These are phyloP conservation scores for Purpureocillium takamizusanense DNA, from an alignment of 2,329 filamentous ascomycete species.

Conservation along the genomic window DNA sequence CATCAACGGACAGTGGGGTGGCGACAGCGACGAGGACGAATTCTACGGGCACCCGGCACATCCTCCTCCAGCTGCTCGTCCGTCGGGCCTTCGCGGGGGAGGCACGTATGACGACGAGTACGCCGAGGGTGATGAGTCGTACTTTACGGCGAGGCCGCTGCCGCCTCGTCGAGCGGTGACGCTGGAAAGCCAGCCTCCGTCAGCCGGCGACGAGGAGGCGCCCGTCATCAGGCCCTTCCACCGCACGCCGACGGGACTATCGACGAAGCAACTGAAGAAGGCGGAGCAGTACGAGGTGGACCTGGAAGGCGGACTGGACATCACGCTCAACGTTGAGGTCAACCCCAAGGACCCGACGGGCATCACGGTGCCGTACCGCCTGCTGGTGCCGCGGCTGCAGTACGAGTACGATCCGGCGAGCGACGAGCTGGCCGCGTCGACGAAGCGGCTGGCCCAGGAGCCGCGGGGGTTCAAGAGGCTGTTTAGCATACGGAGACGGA, in stretches of 20 bases:
- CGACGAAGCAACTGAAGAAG: slow-evolving; percentile 50
- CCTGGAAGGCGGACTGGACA: slow-evolving; percentile 74
- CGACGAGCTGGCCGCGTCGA: slow-evolving; percentile 16
- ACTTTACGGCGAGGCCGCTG: slow-evolving; percentile 38
- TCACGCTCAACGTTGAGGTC: slow-evolving; percentile 84
- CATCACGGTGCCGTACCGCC: slow-evolving; percentile 76
- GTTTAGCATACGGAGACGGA: slow-evolving; percentile 31
- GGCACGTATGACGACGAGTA: slow-evolving; percentile 38
- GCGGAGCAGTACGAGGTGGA: slow-evolving; percentile 54
- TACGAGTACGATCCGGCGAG: slow-evolving; percentile 42
- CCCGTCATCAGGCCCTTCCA: slow-evolving; percentile 40
- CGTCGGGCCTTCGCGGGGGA: slow-evolving; percentile 29
- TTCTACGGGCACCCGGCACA: slow-evolving; percentile 13
- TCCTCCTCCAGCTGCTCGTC: slow-evolving; percentile 11
- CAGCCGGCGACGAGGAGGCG: slow-evolving; percentile 10
- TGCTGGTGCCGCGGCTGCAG: slow-evolving; percentile 73
- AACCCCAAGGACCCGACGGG: slow-evolving; percentile 78
- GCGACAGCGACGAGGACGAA: slow-evolving; percentile 31
- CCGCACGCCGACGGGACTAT: slow-evolving; percentile 61
- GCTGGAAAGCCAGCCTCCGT: slow-evolving; percentile 14
- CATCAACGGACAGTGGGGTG: slow-evolving; percentile 46
- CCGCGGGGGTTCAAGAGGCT: slow-evolving; percentile 33
- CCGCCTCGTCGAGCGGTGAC: slow-evolving; percentile 22
- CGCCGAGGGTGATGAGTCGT: slow-evolving; percentile 45
- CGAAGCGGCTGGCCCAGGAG: slow-evolving; percentile 15